Percentiles rank a stretch among this genome's conserved stretches.
phyloP scores from a whole-genome alignment of 2,329 filamentous ascomycete genomes.

The Cephalotrichum gorgonifer region DNA sequence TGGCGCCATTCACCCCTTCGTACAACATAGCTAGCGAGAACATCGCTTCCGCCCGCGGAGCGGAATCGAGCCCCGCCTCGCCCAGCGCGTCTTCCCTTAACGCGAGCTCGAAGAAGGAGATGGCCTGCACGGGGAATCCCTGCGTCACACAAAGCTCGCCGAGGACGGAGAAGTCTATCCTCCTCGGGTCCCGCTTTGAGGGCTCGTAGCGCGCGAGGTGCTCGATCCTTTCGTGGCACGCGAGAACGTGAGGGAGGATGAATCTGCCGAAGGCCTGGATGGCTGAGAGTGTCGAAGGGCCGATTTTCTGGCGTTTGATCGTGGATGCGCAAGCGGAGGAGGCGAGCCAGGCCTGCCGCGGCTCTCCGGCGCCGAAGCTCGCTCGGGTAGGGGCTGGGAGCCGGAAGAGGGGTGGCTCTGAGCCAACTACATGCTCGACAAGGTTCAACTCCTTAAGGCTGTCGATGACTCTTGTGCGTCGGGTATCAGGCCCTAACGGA shows the following conservation, averaged over 20 bases:
- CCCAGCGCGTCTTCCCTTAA: background rate
- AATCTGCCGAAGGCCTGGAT: background rate
- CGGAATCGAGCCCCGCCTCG: background rate
- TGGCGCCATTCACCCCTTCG: background rate
- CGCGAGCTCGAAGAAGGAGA: background rate
- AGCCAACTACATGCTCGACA: background rate
- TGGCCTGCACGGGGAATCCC: background rate
- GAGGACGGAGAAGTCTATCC: slow-evolving; percentile 1
- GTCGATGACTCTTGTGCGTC: background rate
- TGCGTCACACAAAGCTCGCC: slow-evolving; percentile 2
- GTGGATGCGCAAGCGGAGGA: background rate
- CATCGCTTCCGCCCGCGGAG: background rate
- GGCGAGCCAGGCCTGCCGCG: slow-evolving; percentile 4
- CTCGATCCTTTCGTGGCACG: background rate
- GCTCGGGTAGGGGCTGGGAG: background rate
- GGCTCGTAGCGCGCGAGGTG: background rate
- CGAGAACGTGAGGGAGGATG: background rate
- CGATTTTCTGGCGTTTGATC: slow-evolving; percentile 2
- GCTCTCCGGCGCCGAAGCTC: background rate
- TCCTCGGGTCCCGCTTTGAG: slow-evolving; percentile 1
- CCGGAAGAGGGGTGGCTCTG: background rate
- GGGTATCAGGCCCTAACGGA: background rate
- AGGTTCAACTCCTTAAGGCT: background rate
- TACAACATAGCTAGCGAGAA: background rate
- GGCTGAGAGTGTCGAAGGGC: background rate